Conservation (phyloP, 768 basidiomycete species). For the Phaeotremella fagi region DNA sequence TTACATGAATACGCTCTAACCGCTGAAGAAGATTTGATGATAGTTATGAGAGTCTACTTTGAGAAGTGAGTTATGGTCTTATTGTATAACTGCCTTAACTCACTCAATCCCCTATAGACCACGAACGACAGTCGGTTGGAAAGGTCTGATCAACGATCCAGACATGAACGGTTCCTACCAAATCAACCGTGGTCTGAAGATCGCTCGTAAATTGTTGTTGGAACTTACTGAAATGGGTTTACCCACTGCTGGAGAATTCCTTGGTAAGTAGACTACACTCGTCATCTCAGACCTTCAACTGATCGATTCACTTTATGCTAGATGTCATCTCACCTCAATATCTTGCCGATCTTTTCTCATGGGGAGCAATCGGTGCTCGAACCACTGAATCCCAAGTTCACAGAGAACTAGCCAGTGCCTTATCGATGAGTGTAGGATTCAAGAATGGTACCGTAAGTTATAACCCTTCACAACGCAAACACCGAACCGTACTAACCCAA, state of each 20-base stretch:
- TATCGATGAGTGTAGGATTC: slow-evolving; percentile 97
- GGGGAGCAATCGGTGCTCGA: slow-evolving; percentile 63
- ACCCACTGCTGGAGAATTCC: slow-evolving; percentile 94
- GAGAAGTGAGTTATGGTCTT: slow-evolving; percentile 58
- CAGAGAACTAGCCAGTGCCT: slow-evolving; percentile 51
- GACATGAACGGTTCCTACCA: slow-evolving; percentile 86
- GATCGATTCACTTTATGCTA: not conserved
- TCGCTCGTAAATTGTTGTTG: slow-evolving; percentile 77
- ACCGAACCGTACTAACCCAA: too few relatives aligned
- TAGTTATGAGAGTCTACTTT: slow-evolving; percentile 98
- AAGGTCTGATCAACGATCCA: slow-evolving; percentile 96
- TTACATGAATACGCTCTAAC: slow-evolving; percentile 73
- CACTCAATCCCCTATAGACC: slow-evolving; percentile 48
- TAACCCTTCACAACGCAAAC: not conserved
- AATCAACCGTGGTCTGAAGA: slow-evolving; percentile 91
- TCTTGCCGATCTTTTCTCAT: slow-evolving; percentile 49
- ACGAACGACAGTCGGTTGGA: slow-evolving; percentile 95
- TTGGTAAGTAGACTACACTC: slow-evolving; percentile 50
- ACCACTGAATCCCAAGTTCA: slow-evolving; percentile 50
- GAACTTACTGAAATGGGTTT: slow-evolving; percentile 86
- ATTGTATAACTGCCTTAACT: not conserved
- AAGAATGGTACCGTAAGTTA: slow-evolving; percentile 75
- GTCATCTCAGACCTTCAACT: not conserved
- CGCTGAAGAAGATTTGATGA: slow-evolving; percentile 78
- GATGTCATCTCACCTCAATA: slow-evolving; percentile 52